Evolutionary conservation across 2,329 filamentous ascomycete genomes (phyloP).

Genomic region (Hymenoscyphus repandus): DNA sequence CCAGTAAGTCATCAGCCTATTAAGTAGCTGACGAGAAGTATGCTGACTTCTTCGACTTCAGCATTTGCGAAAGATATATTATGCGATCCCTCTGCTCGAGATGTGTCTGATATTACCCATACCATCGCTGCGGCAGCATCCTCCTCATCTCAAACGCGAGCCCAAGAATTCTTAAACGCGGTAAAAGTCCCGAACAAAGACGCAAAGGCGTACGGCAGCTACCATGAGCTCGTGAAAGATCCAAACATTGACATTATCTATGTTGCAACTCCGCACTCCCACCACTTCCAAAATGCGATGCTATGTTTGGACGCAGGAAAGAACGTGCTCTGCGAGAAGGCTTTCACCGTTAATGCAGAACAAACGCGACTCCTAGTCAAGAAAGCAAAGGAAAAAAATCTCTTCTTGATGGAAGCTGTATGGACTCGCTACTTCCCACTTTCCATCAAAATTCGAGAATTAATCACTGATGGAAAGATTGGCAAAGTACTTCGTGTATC

Average conservation of each 20-base stretch:
- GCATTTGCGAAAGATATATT: slow-evolving; percentile 60
- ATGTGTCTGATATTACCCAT: slow-evolving; percentile 56
- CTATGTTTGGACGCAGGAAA: slow-evolving; percentile 61
- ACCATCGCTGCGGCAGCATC: slow-evolving; percentile 59
- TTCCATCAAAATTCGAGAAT: slow-evolving; percentile 52
- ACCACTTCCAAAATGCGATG: slow-evolving; percentile 67
- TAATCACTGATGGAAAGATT: slow-evolving; percentile 34
- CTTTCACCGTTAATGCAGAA: slow-evolving; percentile 63
- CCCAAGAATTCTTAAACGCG: slow-evolving; percentile 55
- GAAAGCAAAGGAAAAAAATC: slow-evolving; percentile 54
- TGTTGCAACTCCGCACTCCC: slow-evolving; percentile 66
- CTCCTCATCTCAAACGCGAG: slow-evolving; percentile 54
- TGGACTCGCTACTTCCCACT: slow-evolving; percentile 69
- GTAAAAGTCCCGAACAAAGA: slow-evolving; percentile 45
- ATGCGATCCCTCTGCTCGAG: slow-evolving; percentile 53
- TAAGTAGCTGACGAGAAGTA: too few relatives aligned
- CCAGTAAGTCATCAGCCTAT: slow-evolving; percentile 20
- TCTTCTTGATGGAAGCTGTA: slow-evolving; percentile 61
- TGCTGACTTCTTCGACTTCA: slow-evolving; percentile 17
- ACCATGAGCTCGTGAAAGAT: slow-evolving; percentile 60
- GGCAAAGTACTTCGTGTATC: slow-evolving; percentile 40
- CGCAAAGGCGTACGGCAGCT: slow-evolving; percentile 60
- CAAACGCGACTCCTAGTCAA: slow-evolving; percentile 56
- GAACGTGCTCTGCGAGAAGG: slow-evolving; percentile 66
- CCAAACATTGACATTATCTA: slow-evolving; percentile 64